These are phyloP conservation scores for Flaveria bidentis DNA, from an alignment of 129 eudicot genomes.

Conservation along the genomic window DNA sequence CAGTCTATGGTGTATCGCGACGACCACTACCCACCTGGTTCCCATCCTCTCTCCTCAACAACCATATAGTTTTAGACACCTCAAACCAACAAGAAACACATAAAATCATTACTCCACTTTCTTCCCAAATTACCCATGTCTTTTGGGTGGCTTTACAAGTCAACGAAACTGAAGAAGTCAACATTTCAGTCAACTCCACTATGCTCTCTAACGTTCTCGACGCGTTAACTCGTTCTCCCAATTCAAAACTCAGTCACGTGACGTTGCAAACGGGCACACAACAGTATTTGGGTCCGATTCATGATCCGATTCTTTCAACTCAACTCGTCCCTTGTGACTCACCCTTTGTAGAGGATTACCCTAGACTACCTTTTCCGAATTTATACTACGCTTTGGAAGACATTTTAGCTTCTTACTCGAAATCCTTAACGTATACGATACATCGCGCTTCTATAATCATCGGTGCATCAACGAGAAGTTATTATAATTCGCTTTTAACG, in stretches of 20 bases:
- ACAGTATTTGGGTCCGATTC: not conserved
- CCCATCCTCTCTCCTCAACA: conserved; percentile 13
- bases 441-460: not conserved
- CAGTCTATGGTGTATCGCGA: not conserved
- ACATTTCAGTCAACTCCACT: conserved; percentile 10
- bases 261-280: conserved; percentile 9
- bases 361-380: conserved; percentile 1
- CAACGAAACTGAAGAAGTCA: not conserved
- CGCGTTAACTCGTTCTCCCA: not conserved
- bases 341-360: not conserved
- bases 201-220: conserved; percentile 5
- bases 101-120: not conserved
- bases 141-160: not conserved
- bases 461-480: conserved; percentile 4
- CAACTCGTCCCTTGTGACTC: conserved; percentile 7
- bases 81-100: conserved; percentile 8
- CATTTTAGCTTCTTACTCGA: not conserved
- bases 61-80: not conserved
- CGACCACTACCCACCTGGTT: not conserved
- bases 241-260: conserved; percentile 10
- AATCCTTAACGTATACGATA: not conserved
- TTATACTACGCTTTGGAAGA: not conserved
- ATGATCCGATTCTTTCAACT: not conserved
- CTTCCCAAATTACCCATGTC: conserved; percentile 10
- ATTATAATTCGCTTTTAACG: not conserved